Evolutionary conservation across 768 basidiomycete genomes (phyloP), one percentile per base, ranked within the genome.

Genomic region (Phylloporus sp.): DNA sequence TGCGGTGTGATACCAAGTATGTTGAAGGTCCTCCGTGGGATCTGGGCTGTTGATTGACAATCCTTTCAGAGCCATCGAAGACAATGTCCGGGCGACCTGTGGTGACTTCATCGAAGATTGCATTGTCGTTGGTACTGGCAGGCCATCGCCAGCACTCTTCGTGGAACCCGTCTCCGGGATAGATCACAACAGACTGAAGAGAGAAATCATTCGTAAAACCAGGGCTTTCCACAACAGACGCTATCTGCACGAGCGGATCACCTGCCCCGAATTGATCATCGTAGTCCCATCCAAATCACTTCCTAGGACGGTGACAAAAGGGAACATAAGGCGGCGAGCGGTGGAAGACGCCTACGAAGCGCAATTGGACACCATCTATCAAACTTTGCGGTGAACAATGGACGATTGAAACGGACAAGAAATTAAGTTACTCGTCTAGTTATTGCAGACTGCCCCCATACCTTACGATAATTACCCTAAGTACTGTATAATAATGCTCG

Each of bases 231-330:
- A 91, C 65, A 78, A 76, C 10, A 75, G 87, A 50, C 78, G 86
- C 49, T 91, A 91, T 65, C 70, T 88, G 45, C 88, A 91, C 68
- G 88, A 91, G 65, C 85, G 87, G 34, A 84, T 91, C 71, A 77
- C 76, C 5, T 79, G 76, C 7, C 58, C 79, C 5, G 76, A 84
- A 44, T 79, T 87, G 76, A 77, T 91, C 52, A 69, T 90, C 53
- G 70, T 90, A 38, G 87, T 88, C 16, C 74, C 80, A 24, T 71
- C 73, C 38, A 76, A 78, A n/a, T 79, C 85, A 2, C 77, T 91
- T 38, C 88, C 88, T 34, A 75, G 88, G 56, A 91, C 88, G 0
- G 82, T 81, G 18, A 88, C 88, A 12, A 91, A 91, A 71, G 88
- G 88, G 26, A 91, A 90, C 61, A 85, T 91, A 56, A 82, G 88